These are phyloP conservation scores for Pachyrhizus erosus DNA, from an alignment of 306 rosid species.

Conservation along the genomic window DNA sequence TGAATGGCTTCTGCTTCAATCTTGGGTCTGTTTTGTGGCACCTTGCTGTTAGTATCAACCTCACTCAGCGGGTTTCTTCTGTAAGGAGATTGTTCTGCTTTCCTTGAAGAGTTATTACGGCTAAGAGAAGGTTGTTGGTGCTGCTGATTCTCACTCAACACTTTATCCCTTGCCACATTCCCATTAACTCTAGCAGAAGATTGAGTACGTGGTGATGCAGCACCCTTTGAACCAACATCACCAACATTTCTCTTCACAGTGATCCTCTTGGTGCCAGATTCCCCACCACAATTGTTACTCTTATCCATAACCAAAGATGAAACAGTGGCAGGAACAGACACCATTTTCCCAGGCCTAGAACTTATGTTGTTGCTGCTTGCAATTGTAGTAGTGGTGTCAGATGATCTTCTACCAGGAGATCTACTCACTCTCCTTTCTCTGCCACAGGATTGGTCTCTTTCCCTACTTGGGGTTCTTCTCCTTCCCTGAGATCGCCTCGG, in stretches of 20 bases:
- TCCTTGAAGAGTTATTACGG: slow-evolving; percentile 82
- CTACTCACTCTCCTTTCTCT: slow-evolving; percentile 86
- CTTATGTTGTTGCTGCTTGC: slow-evolving; percentile 30
- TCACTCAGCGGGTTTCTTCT: slow-evolving; percentile 90
- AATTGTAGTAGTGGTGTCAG: slow-evolving; percentile 47
- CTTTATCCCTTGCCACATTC: slow-evolving; percentile 46
- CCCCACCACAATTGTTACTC: slow-evolving; percentile 70
- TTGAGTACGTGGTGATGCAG: slow-evolving; percentile 81
- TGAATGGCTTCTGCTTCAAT: slow-evolving; percentile 56
- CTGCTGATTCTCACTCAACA: slow-evolving; percentile 50
- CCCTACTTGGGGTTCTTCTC: slow-evolving; percentile 95
- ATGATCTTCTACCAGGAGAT: slow-evolving; percentile 86
- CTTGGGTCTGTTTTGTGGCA: slow-evolving; percentile 56
- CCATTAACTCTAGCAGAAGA: slow-evolving; percentile 71
- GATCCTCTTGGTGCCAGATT: slow-evolving; percentile 64
- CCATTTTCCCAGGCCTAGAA: slow-evolving; percentile 85
- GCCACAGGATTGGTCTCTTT: slow-evolving; percentile 79
- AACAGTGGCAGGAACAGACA: slow-evolving; percentile 92
- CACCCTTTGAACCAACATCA: slow-evolving; percentile 59
- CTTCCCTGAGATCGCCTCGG: slow-evolving; percentile 60
- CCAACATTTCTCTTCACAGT: slow-evolving; percentile 79
- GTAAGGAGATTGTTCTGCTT: slow-evolving; percentile 87
- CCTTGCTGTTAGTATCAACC: slow-evolving; percentile 61
- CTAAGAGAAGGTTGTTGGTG: slow-evolving; percentile 76
- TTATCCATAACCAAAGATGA: slow-evolving; percentile 80